Evolutionary conservation across 108 stramenopile species (phyloP).

Genomic region (Skeletonema grethae): DNA sequence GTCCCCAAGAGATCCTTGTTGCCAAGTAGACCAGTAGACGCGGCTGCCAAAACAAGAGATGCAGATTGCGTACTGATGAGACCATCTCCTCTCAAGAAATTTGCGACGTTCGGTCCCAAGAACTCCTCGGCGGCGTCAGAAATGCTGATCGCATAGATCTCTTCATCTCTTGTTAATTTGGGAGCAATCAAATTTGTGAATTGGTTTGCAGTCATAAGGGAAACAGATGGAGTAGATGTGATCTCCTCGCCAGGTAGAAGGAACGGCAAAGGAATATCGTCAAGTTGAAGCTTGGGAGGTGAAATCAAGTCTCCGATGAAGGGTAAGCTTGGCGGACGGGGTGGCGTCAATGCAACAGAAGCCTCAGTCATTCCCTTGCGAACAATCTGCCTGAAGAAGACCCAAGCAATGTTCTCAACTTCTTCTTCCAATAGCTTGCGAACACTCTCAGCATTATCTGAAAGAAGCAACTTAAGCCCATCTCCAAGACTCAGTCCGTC

Average conservation of each 20-base stretch:
- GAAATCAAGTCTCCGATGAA: conserved; percentile 73
- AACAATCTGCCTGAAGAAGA: conserved; percentile 76
- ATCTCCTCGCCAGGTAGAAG: conserved; percentile 51
- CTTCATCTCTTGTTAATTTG: conserved; percentile 79
- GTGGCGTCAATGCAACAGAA: conserved; percentile 67
- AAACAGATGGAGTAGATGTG: conserved; percentile 32
- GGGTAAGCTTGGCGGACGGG: conserved; percentile 65
- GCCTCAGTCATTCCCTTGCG: conserved; percentile 76
- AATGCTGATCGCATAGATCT: conserved; percentile 82
- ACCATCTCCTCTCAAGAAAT: conserved; percentile 75
- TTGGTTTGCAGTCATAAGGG: conserved; percentile 58
- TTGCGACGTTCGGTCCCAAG: conserved; percentile 61
- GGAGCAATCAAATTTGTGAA: conserved; percentile 78
- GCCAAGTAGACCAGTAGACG: conserved; percentile 36
- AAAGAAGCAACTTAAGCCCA: conserved; percentile 75
- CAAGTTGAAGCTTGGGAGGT: conserved; percentile 71
- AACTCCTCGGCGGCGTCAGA: conserved; percentile 75
- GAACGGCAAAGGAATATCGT: conserved; percentile 72
- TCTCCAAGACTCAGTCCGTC: conserved; percentile 70
- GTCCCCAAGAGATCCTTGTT: conserved; percentile 29
- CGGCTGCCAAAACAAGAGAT: conserved; percentile 58
- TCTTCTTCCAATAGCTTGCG: conserved; percentile 74
- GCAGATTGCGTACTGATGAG: conserved; percentile 58
- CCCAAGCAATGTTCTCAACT: conserved; percentile 77
- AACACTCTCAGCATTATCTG: conserved; percentile 72